A percentile compares a stretch with the other conserved stretches of the same genome.
Evolutionary conservation across 352 stramenopile genomes (phyloP).

Genomic region (Hyaloperonospora brassicae): DNA sequence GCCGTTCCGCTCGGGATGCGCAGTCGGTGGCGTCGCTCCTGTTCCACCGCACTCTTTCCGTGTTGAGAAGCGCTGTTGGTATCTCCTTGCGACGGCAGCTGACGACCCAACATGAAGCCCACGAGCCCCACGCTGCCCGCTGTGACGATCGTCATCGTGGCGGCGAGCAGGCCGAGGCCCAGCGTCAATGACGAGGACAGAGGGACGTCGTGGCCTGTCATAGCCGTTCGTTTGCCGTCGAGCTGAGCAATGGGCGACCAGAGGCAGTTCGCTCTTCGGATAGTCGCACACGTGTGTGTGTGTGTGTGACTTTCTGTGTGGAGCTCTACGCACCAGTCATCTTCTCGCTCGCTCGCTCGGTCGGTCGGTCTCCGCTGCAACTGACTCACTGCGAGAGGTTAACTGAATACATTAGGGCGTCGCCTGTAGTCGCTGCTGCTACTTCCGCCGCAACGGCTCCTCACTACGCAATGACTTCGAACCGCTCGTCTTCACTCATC

Average conservation of each 20-base stretch:
- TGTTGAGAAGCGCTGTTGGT: conserved; percentile 4
- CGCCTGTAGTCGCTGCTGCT: conserved; percentile 4
- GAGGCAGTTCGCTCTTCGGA: no score
- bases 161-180: conserved; percentile 54
- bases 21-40: conserved; percentile 34
- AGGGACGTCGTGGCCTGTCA: conserved; percentile 26
- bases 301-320: no score
- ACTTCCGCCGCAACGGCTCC: not conserved
- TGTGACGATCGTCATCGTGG: conserved; percentile 67
- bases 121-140: conserved; percentile 59
- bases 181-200: conserved; percentile 51
- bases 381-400: not conserved
- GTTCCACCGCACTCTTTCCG: not conserved
- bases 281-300: no score
- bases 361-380: no score
- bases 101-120: conserved; percentile 61
- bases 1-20: conserved; percentile 58
- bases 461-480: conserved; percentile 49
- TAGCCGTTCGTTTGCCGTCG: not conserved
- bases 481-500: conserved; percentile 47
- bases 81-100: conserved; percentile 18
- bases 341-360: no score
- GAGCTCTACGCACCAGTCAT: no score
- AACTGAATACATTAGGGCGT: not conserved
- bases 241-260: no score